Evolutionary conservation across 2,329 filamentous ascomycete genomes (phyloP), one percentile per base, ranked within the genome.

Genomic region (Apiospora koreana): DNA sequence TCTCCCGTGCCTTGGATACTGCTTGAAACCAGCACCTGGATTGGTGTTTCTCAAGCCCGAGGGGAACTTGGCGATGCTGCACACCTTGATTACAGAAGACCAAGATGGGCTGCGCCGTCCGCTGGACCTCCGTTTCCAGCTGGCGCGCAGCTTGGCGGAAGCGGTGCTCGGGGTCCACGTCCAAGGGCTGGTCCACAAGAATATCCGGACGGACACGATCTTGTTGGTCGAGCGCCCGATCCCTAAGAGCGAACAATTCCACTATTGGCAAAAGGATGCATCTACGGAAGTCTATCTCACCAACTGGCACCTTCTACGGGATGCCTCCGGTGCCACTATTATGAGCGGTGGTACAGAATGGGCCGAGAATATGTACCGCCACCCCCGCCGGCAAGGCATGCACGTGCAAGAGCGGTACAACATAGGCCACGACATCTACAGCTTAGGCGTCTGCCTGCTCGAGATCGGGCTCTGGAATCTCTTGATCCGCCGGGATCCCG

Each of bases 361-460:
- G 82, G 75, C 83, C 7, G 76, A 77, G n/a, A 84, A 88, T 65
- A 50, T 89, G 0, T 89, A 88, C 71, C 81, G 83, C 0, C 86
- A 89, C 72, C 85, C 86, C 0, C 71, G 73, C 0, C 81, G 86
- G 0, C 85, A 87, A 72, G 85, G 86, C 0, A 28, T 78, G 0
- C 71, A 73, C 2, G 78, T 80, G 0, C 75, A 80, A 35, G 79
- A 83, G 0, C 69, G 73, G 0, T 88, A 86, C 71, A 76, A 72
- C 1, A 88, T 88, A 83, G 83, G 86, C 68, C 86, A 89, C 73
- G 86, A 89, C 70, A 85, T 89, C 14, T 89, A 89, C 75, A 87
- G 85, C 69, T 80, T 89, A 0, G 86, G 87, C 0, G 85, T 88
- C 0, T 86, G 83, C 67, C 79, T 89, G 0, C 76, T 89, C 0